A percentile compares a stretch with the other conserved stretches of the same genome.
phyloP scores from a whole-genome alignment of 2,329 filamentous ascomycete species.

The Aspergillus terreus region DNA sequence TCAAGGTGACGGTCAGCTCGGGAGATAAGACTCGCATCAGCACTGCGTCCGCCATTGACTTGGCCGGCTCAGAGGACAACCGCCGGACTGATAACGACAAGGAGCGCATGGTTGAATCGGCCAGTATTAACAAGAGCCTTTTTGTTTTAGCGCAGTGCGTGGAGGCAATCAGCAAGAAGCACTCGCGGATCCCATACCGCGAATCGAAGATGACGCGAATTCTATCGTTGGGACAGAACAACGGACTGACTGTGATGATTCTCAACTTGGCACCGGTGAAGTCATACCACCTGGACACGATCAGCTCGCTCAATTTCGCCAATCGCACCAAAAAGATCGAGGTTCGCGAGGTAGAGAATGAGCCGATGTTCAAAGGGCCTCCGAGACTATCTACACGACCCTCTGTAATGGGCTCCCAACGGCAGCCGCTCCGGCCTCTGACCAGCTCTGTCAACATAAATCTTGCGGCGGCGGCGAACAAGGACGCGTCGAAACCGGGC shows the following conservation, averaged over 20 bases:
- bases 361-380: slow-evolving; percentile 78
- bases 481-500: slow-evolving; percentile 50
- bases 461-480: slow-evolving; percentile 51
- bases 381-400: slow-evolving; percentile 51
- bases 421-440: slow-evolving; percentile 77
- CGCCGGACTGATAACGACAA: slow-evolving; percentile 89
- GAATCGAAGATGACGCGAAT: slow-evolving; percentile 98
- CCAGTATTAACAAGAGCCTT: slow-evolving; percentile 94
- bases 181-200: slow-evolving; percentile 77
- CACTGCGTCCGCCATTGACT: slow-evolving; percentile 87
- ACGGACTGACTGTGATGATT: slow-evolving; percentile 94
- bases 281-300: slow-evolving; percentile 87
- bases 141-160: slow-evolving; percentile 95
- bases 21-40: slow-evolving; percentile 67
- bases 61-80: slow-evolving; percentile 95
- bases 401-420: slow-evolving; percentile 45
- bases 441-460: slow-evolving; percentile 72
- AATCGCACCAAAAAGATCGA: slow-evolving; percentile 96
- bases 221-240: slow-evolving; percentile 86
- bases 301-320: slow-evolving; percentile 91
- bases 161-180: slow-evolving; percentile 80
- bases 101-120: slow-evolving; percentile 88
- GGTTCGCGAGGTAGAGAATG: slow-evolving; percentile 91
- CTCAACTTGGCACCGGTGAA: slow-evolving; percentile 88
- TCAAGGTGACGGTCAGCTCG: slow-evolving; percentile 77